Base-by-base conservation (phyloP, 305 asterid genomes). In the Stenogyne calaminthoides region DNA sequence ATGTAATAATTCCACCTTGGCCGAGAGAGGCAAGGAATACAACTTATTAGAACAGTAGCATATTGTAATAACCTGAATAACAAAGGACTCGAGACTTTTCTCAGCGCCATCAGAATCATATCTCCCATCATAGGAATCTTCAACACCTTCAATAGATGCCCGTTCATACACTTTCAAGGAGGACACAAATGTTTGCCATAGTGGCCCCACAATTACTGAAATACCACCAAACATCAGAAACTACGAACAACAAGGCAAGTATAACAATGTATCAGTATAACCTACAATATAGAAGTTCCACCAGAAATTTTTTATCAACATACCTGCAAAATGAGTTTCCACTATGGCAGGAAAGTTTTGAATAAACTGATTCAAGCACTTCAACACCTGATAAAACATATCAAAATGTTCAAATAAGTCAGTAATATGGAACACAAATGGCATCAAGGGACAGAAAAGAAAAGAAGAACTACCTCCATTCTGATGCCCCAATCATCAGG, bases 401-500 rank as follows among this genome's bases (percentile, higher is more conserved):
- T 49, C 40, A 64, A 59, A 61, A 49, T 52, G 47, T 70, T 52
- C 25, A 51, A 37, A 73, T 27, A 49, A 18, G 40, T 67, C 67
- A 51, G 75, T 39, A 59, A 67, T 64, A 62, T 69, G 66, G 55
- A 40, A n/a, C 46, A 47, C 18, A 70, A 49, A 65, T 47, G 63
- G 66, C 76, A 75, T 68, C 70, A 52, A 52, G 62, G 65, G 29
- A 73, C 65, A 64, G 7, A 70, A 76, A 66, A 7, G 5, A 58
- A 63, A 71, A 80, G 46, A 81, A 69, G 64, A 77, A 60, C 69
- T 70, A 92, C 99, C 99, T 95, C 97, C 96, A 90, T 89, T 80
- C 94, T 86, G 67, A 89, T 89, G 91, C 95, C 86, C 99, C 99
- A 95, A 76, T 92, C 96, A 59, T 92, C 97, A 49, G 99, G 99